These are phyloP conservation scores for Fusarium sororula DNA, from an alignment of 2,329 filamentous ascomycete genomes.

Conservation along the genomic window DNA sequence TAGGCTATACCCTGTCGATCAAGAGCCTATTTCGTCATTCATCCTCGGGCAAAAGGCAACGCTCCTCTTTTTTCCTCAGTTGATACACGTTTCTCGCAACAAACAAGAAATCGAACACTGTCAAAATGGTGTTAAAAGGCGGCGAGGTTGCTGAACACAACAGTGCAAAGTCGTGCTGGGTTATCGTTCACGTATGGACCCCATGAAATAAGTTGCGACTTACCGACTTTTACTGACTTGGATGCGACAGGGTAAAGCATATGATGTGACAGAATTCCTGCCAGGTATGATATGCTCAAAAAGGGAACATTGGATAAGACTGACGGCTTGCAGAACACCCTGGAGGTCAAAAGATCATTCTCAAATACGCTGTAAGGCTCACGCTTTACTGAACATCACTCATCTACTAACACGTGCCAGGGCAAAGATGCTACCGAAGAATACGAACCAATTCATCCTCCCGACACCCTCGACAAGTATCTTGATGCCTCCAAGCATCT, in stretches of 20 bases:
- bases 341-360: slow-evolving; percentile 89
- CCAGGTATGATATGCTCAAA: slow-evolving; percentile 61
- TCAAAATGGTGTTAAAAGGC: slow-evolving; percentile 58
- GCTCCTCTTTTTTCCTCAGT: background rate
- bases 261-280: slow-evolving; percentile 91
- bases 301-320: background rate
- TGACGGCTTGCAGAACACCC: slow-evolving; percentile 73
- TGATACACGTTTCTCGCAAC: background rate
- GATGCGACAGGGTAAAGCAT: slow-evolving; percentile 71
- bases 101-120: background rate
- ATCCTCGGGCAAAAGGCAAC: slow-evolving; percentile 38
- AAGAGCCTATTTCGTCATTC: slow-evolving; percentile 27
- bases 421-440: slow-evolving; percentile 94
- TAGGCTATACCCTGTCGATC: slow-evolving; percentile 7
- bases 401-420: slow-evolving; percentile 44
- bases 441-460: slow-evolving; percentile 88
- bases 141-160: slow-evolving; percentile 75
- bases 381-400: background rate
- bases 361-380: slow-evolving; percentile 81
- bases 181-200: slow-evolving; percentile 77
- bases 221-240: slow-evolving; percentile 27
- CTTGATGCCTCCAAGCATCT: slow-evolving; percentile 87
- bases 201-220: background rate
- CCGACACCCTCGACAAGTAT: slow-evolving; percentile 87
- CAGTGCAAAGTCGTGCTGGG: slow-evolving; percentile 86